Evolutionary conservation across 2,329 filamentous ascomycete species (phyloP).

Genomic region (Cadophora sp.): DNA sequence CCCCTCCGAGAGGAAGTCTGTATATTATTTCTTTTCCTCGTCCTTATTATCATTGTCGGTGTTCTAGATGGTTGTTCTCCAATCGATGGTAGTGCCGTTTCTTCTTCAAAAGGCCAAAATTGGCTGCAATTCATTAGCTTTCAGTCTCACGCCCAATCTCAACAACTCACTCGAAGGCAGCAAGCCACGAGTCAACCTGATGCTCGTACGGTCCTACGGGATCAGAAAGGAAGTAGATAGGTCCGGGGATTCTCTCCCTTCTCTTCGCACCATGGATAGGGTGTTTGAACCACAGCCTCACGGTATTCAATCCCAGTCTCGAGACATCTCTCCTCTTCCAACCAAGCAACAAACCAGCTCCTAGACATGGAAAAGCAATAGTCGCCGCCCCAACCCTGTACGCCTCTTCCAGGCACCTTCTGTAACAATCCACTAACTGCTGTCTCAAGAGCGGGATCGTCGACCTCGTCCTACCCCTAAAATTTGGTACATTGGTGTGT

Average conservation of each 20-base stretch:
- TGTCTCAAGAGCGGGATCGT: constrained; percentile 21
- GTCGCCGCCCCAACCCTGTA: constrained; percentile 12
- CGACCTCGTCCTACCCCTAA: background rate
- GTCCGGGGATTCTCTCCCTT: constrained; percentile 17
- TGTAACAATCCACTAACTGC: constrained; percentile 26
- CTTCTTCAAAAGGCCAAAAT: constrained; percentile 9
- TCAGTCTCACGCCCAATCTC: background rate
- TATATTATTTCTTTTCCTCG: background rate
- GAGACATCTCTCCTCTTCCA: constrained; percentile 20
- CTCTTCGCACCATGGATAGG: constrained; percentile 11
- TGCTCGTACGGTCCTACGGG: constrained; percentile 14
- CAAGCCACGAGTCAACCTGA: constrained; percentile 20
- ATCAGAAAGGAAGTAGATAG: constrained; percentile 21
- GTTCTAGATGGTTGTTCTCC: background rate
- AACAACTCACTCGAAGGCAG: constrained; percentile 25
- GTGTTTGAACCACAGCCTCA: constrained; percentile 28
- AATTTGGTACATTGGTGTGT: constrained; percentile 24
- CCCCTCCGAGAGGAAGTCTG: background rate
- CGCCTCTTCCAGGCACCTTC: constrained; percentile 25
- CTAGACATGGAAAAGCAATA: constrained; percentile 24
- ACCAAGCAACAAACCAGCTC: constrained; percentile 15
- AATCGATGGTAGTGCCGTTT: background rate
- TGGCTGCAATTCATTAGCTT: background rate
- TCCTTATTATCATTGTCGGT: constrained; percentile 6
- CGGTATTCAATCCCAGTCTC: constrained; percentile 16